phyloP scores from a whole-genome alignment of 768 basidiomycete genomes.

The Lenzites betulinus region DNA sequence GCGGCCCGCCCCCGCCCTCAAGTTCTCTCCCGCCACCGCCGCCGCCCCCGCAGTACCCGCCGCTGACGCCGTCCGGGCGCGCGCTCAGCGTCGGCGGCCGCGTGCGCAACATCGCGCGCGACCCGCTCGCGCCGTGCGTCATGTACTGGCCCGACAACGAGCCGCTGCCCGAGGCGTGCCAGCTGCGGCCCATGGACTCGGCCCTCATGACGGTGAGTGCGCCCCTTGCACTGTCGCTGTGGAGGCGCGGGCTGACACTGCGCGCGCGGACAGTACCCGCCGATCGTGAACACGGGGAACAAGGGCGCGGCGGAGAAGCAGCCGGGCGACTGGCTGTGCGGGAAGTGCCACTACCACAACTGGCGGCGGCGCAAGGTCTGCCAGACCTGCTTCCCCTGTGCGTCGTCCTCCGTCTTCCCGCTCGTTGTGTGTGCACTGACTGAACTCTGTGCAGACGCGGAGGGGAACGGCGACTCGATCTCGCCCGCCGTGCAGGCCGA shows the following conservation, averaged over 20 bases:
- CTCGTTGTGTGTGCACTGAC: slow-evolving; percentile 3
- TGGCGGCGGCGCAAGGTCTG: slow-evolving; percentile 89
- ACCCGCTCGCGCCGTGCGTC: slow-evolving; percentile 73
- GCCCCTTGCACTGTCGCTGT: not conserved
- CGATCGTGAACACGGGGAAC: slow-evolving; percentile 88
- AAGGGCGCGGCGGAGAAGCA: slow-evolving; percentile 84
- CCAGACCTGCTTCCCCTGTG: slow-evolving; percentile 86
- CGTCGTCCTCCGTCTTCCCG: slow-evolving; percentile 32
- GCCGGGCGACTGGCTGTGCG: slow-evolving; percentile 62
- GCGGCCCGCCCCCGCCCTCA: slow-evolving; percentile 21
- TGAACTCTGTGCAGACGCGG: slow-evolving; percentile 57
- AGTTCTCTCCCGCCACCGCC: no score
- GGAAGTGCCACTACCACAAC: slow-evolving; percentile 84
- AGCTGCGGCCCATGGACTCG: slow-evolving; percentile 61
- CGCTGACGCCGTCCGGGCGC: slow-evolving; percentile 83
- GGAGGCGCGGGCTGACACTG: slow-evolving; percentile 2
- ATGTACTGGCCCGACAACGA: slow-evolving; percentile 95
- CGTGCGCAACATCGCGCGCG: slow-evolving; percentile 76
- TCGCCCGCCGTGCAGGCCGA: slow-evolving; percentile 84
- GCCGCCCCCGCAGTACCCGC: slow-evolving; percentile 66
- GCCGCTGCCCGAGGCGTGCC: slow-evolving; percentile 75
- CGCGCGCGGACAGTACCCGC: slow-evolving; percentile 58
- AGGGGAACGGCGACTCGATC: slow-evolving; percentile 87
- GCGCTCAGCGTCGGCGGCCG: slow-evolving; percentile 75
- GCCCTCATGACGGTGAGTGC: slow-evolving; percentile 54